Conservation (phyloP, 345 rosid genomes). For the Eucalyptus pauciflora region DNA sequence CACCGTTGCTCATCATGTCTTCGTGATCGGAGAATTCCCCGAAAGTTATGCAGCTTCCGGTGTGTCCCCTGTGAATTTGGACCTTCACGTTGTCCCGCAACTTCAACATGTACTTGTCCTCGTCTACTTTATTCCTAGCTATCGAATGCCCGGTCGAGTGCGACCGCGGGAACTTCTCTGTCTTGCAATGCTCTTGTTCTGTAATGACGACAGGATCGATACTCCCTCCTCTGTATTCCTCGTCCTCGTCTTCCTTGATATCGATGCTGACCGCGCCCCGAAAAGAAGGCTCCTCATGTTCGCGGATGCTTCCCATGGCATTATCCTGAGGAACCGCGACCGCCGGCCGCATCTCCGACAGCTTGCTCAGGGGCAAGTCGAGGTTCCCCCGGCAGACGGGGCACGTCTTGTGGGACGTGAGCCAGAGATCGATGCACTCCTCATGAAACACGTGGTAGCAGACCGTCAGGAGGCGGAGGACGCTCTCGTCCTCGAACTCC, state of each 20-base stretch:
- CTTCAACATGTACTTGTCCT: constrained; percentile 45
- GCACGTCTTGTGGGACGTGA: constrained; percentile 56
- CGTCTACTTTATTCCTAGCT: constrained; percentile 15
- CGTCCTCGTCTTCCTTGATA: constrained; percentile 15
- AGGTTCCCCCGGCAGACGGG: constrained; percentile 78
- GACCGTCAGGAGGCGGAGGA: constrained; percentile 52
- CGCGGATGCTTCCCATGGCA: background rate
- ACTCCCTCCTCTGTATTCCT: constrained; percentile 1
- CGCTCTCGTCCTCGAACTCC: constrained; percentile 53
- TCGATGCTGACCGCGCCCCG: constrained; percentile 20
- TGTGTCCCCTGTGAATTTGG: constrained; percentile 34
- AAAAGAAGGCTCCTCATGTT: background rate
- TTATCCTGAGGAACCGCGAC: background rate
- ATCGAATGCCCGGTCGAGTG: constrained; percentile 79
- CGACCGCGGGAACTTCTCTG: constrained; percentile 35
- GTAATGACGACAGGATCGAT: background rate
- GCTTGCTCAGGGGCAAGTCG: constrained; percentile 25
- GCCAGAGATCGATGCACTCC: constrained; percentile 89
- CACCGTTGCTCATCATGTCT: background rate
- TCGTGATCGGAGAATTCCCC: constrained; percentile 16
- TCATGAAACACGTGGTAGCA: constrained; percentile 79
- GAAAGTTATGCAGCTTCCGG: constrained; percentile 50
- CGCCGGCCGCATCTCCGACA: constrained; percentile 14
- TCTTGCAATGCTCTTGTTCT: background rate
- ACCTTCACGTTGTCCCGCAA: constrained; percentile 43